Evolutionary conservation across 768 basidiomycete genomes (phyloP).

Genomic region (Hygrocybe punicea): DNA sequence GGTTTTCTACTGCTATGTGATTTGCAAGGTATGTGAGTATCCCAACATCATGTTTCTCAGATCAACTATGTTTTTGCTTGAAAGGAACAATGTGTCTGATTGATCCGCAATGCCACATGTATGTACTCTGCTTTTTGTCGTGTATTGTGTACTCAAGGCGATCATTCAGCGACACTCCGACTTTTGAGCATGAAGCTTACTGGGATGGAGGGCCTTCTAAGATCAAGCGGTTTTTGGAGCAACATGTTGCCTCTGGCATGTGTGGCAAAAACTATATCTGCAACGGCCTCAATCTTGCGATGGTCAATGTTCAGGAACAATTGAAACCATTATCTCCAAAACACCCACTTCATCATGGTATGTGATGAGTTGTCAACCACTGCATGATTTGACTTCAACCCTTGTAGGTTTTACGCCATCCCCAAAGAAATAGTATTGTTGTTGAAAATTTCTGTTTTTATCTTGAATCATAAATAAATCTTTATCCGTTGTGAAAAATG

Average conservation of each 20-base stretch:
- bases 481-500: too few relatives aligned
- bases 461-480: too few relatives aligned
- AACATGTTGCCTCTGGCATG: neutral
- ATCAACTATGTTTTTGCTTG: neutral
- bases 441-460: too few relatives aligned
- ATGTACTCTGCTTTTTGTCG: neutral
- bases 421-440: too few relatives aligned
- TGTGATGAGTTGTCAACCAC: too few relatives aligned
- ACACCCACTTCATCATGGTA: too few relatives aligned
- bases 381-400: too few relatives aligned
- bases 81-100: slow-evolving; percentile 6
- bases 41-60: neutral
- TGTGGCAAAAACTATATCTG: neutral
- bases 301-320: too few relatives aligned
- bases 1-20: slow-evolving; percentile 10
- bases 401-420: too few relatives aligned
- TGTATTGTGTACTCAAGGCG: neutral
- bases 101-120: slow-evolving; percentile 16
- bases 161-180: neutral
- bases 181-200: neutral
- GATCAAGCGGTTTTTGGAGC: neutral
- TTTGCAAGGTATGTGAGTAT: slow-evolving; percentile 2
- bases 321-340: too few relatives aligned
- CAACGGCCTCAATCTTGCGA: too few relatives aligned
- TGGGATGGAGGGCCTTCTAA: neutral